These are phyloP conservation scores for Filosporella fistucella DNA, from an alignment of 495 filamentous ascomycete species.

Conservation along the genomic window DNA sequence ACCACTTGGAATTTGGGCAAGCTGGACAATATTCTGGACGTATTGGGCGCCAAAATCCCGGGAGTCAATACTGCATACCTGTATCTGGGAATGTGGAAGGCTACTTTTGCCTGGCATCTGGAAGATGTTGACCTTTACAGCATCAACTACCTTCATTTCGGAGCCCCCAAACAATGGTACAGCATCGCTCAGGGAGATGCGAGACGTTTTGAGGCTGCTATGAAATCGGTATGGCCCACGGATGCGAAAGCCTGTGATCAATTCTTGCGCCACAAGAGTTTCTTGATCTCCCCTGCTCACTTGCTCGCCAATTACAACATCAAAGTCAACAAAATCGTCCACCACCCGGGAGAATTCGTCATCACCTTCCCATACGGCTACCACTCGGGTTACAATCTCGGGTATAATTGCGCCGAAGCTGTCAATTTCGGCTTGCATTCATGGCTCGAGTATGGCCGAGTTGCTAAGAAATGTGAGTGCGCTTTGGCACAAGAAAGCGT, in stretches of 20 bases:
- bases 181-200: slow-evolving; percentile 97
- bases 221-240: slow-evolving; percentile 92
- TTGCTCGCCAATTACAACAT: slow-evolving; percentile 86
- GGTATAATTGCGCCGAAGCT: slow-evolving; percentile 98
- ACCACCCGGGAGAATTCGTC: slow-evolving; percentile 95
- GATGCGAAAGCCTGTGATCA: slow-evolving; percentile 97
- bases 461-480: slow-evolving; percentile 97
- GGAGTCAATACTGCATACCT: slow-evolving; percentile 99
- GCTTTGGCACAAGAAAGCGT: slow-evolving; percentile 84
- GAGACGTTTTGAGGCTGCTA: slow-evolving; percentile 87
- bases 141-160: slow-evolving; percentile 99
- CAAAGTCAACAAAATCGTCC: slow-evolving; percentile 92
- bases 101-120: slow-evolving; percentile 97
- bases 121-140: slow-evolving; percentile 99
- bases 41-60: slow-evolving; percentile 89
- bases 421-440: slow-evolving; percentile 96
- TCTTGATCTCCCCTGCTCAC: slow-evolving; percentile 89
- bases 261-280: slow-evolving; percentile 96
- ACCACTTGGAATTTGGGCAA: slow-evolving; percentile 91
- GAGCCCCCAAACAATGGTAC: slow-evolving; percentile 98
- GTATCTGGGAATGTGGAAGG: slow-evolving; percentile 99
- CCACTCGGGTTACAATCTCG: slow-evolving; percentile 96
- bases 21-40: slow-evolving; percentile 87
- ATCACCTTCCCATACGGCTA: slow-evolving; percentile 99
- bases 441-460: slow-evolving; percentile 91